These are phyloP conservation scores for Magnusiomyces suaveolens DNA, from an alignment of 1,139 yeast species.

Conservation along the genomic window DNA sequence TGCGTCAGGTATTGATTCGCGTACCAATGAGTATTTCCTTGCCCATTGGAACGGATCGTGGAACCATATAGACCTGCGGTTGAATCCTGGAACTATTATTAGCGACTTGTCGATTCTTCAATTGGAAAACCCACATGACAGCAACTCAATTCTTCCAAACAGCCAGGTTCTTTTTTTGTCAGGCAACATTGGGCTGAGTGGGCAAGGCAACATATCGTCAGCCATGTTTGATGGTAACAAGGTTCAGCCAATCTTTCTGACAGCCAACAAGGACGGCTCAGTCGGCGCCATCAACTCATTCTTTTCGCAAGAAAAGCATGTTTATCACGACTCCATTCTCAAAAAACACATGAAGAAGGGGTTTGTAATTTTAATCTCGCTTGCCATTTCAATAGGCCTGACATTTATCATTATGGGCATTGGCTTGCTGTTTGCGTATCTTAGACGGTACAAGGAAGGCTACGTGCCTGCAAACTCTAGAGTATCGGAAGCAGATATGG, in stretches of 20 bases:
- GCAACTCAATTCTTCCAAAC: constrained; percentile 35
- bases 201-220: constrained; percentile 53
- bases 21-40: constrained; percentile 4
- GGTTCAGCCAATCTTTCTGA: constrained; percentile 62
- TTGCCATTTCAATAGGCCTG: constrained; percentile 82
- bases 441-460: constrained; percentile 37
- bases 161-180: constrained; percentile 47
- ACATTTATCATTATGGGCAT: constrained; percentile 55
- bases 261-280: constrained; percentile 27
- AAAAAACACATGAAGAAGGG: constrained; percentile 41
- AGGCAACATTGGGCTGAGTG: constrained; percentile 47
- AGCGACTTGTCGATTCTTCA: constrained; percentile 31
- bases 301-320: constrained; percentile 19
- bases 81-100: constrained; percentile 28
- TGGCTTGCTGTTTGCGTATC: constrained; percentile 49
- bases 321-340: constrained; percentile 18
- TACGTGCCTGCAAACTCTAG: constrained; percentile 38
- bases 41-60: constrained; percentile 28
- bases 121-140: constrained; percentile 27
- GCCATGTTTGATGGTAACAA: constrained; percentile 59
- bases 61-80: constrained; percentile 31
- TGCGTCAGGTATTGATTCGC: constrained; percentile 44
- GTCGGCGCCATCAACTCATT: constrained; percentile 22
- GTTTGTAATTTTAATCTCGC: constrained; percentile 75
- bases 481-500: constrained; percentile 59